These are phyloP conservation scores for Tuber umbilicatum DNA, from an alignment of 495 filamentous ascomycete species.

Conservation along the genomic window DNA sequence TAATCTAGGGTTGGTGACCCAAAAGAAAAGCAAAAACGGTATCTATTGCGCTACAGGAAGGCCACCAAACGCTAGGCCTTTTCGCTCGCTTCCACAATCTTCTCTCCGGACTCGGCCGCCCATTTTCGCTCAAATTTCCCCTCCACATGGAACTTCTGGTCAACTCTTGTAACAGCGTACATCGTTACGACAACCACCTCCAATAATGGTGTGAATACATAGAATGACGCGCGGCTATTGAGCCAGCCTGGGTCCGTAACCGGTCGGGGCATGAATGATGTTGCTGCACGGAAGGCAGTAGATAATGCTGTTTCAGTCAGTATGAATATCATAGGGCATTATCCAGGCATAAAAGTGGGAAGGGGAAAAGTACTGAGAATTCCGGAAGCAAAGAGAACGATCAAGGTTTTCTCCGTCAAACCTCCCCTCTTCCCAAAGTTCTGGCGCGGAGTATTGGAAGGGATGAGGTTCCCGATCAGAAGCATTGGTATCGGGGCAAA, in stretches of 20 bases:
- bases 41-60: conserved; percentile 7
- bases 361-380: conserved; percentile 48
- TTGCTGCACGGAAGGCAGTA: conserved; percentile 62
- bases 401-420: conserved; percentile 57
- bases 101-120: conserved; percentile 32
- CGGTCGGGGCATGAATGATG: conserved; percentile 52
- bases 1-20: neutral
- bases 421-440: conserved; percentile 62
- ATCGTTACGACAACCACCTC: conserved; percentile 62
- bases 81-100: conserved; percentile 37
- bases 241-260: conserved; percentile 58
- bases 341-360: neutral
- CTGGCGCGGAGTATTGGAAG: conserved; percentile 50
- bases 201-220: conserved; percentile 66
- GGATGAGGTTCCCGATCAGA: conserved; percentile 50
- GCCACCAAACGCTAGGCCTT: neutral
- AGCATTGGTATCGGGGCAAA: conserved; percentile 69
- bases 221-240: conserved; percentile 65
- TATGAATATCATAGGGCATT: neutral
- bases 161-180: conserved; percentile 61
- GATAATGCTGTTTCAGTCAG: conserved; percentile 48
- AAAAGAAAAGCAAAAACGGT: neutral
- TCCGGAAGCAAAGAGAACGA: conserved; percentile 52
- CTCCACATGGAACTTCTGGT: conserved; percentile 68
- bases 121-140: conserved; percentile 28